A percentile compares a stretch with the other conserved stretches of the same genome.
Conservation (phyloP, 1,284 basidiomycete genomes). For the Moesziomyces sp. region DNA sequence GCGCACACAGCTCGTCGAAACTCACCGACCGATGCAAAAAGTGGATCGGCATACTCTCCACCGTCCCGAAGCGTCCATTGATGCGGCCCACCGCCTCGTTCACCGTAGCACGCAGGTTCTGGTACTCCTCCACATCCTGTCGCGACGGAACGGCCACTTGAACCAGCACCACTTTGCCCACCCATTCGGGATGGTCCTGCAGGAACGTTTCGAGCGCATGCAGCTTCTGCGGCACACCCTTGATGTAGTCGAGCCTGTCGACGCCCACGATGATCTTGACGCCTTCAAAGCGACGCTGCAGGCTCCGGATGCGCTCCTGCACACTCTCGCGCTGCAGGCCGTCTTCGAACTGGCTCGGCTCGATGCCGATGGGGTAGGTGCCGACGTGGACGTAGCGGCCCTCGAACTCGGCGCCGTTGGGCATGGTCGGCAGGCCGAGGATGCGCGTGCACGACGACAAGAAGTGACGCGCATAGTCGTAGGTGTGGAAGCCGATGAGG, state of each 20-base stretch:
- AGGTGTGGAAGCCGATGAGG: conserved; percentile 89
- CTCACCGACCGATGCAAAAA: conserved; percentile 87
- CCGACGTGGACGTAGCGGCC: conserved; percentile 95
- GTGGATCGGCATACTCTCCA: conserved; percentile 99
- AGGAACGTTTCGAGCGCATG: conserved; percentile 97
- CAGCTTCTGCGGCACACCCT: conserved; percentile 97
- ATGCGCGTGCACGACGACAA: conserved; percentile 97
- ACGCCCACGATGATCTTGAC: conserved; percentile 99
- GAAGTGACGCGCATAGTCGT: conserved; percentile 99
- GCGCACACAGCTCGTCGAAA: conserved; percentile 94
- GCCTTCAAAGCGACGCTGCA: conserved; percentile 89
- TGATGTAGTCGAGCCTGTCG: conserved; percentile 98
- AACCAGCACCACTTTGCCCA: conserved; percentile 95
- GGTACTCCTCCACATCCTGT: conserved; percentile 98
- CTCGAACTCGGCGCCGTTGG: conserved; percentile 94
- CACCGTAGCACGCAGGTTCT: conserved; percentile 93
- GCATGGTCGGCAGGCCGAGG: conserved; percentile 94
- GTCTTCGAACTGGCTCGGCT: conserved; percentile 88
- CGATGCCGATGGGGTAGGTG: conserved; percentile 98
- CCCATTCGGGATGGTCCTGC: conserved; percentile 97
- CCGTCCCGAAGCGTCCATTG: conserved; percentile 97
- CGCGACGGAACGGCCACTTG: conserved; percentile 97
- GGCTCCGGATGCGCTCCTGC: conserved; percentile 79
- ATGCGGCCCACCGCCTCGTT: conserved; percentile 98
- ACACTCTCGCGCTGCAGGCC: conserved; percentile 83